Conservation (phyloP, 2,329 filamentous ascomycete genomes). For the Cladophialophora bantiana region DNA sequence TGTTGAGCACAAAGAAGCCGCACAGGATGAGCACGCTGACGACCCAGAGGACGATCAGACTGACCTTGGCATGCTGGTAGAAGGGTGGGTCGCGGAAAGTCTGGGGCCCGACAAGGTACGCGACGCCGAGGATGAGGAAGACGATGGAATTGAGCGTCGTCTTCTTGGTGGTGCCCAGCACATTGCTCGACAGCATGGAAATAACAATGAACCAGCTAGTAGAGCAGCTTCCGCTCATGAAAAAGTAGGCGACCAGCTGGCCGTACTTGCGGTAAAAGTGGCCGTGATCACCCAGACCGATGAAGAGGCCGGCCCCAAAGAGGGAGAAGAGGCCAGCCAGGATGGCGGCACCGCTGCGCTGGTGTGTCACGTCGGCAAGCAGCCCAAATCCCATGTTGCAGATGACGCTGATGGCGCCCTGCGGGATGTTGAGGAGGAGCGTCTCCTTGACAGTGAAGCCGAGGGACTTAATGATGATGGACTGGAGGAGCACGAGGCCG, state of each 20-base stretch:
- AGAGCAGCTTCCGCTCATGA: constrained; percentile 19
- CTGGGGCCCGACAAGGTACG: constrained; percentile 16
- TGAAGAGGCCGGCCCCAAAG: constrained; percentile 16
- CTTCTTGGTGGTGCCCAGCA: constrained; percentile 19
- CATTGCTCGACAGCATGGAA: constrained; percentile 17
- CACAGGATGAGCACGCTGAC: constrained; percentile 18
- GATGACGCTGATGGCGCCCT: constrained; percentile 16
- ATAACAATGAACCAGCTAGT: constrained; percentile 16
- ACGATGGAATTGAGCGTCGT: constrained; percentile 21
- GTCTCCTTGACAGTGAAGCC: constrained; percentile 19
- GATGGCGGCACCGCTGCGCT: constrained; percentile 13
- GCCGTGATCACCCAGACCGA: constrained; percentile 16
- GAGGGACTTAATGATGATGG: constrained; percentile 18
- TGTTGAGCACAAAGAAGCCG: constrained; percentile 17
- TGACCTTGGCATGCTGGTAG: constrained; percentile 18
- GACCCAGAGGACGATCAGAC: constrained; percentile 16
- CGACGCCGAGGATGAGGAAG: constrained; percentile 19
- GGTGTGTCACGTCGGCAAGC: constrained; percentile 12
- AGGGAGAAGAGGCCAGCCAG: constrained; percentile 15
- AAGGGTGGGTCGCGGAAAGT: constrained; percentile 16
- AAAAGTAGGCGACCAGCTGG: constrained; percentile 17
- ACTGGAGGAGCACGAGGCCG: constrained; percentile 17
- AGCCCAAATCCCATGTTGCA: constrained; percentile 18
- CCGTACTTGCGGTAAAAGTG: constrained; percentile 16
- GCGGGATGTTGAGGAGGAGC: constrained; percentile 17